Base-by-base conservation (phyloP, 2,329 filamentous ascomycete genomes). In the Penicillium sp. region DNA sequence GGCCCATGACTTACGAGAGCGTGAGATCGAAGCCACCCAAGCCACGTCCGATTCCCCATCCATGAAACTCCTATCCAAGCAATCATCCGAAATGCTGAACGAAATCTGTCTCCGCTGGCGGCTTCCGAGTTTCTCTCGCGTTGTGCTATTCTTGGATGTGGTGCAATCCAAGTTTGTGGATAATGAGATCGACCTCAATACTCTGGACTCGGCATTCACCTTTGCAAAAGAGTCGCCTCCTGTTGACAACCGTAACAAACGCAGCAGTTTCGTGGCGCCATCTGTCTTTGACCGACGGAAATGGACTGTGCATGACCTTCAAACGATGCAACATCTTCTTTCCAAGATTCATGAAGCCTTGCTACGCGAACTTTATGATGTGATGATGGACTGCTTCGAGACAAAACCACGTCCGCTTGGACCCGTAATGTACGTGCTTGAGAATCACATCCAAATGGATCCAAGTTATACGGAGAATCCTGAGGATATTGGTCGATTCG, bases 61-160 rank as follows among this genome's bases (percentile, higher is more conserved):
- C 2, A 76, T 80, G 57, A 84, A 82, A 58, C 62, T 87, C 20
- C 67, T 88, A 20, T 94, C 91, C 1, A 90, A 88, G 65, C 85
- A 89, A 58, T 94, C 91, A 2, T 82, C 85, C 47, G 92, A 97
- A 53, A 78, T 99, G 44, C 75, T 99, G 59, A 89, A 88, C 57
- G 93, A 97, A 72, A 82, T 97, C 54, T 90, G 88, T 56, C 79
- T 91, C 59, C 86, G 92, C 66, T 99, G 94, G 94, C 87, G 94
- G 48, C 82, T 99, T 58, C 92, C 93, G 2, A 86, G 88, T 61
- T 91, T 87, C 67, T 90, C 91, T 3, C 85, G 92, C 43, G 81
- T 91, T 49, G 85, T 96, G 6, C 76, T 93, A 6, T 87, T 96
- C 65, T 77, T 97, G 33, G 94, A 97, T 75, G 89, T 95, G 53